Base-by-base conservation (phyloP, 176 grass and related monocot species). In the Bolboschoenus planiculmis region DNA sequence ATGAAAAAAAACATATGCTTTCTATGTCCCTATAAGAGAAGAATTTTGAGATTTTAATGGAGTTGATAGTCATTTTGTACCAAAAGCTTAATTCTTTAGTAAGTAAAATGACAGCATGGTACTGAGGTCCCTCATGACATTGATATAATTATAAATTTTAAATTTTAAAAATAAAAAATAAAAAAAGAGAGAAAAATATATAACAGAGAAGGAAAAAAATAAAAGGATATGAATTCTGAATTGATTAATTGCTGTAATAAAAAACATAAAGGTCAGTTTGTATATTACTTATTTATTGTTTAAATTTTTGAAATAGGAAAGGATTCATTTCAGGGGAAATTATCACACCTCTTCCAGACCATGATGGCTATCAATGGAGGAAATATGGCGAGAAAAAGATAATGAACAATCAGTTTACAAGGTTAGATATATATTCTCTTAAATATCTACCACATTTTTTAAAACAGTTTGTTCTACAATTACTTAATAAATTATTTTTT, bases 331-430 rank as follows among this genome's bases (percentile, higher is more conserved):
- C 78, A 39, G 23, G 51, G 55, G 78, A 60, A 39, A 42, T 24
- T 21, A 57, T 58, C n/a, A 80, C 78, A 36, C 42, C 53, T 59
- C 7, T 37, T 34, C 48, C 53, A 13, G 53, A 80, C 16, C 53
- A 80, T 58, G 78, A 80, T 13, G 53, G 78, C 53, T 60, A 60
- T 59, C 78, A 80, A 37, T 60, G 78, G 78, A 55, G 78, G 30
- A 80, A 80, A 60, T 80, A 80, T 59, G 78, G 78, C 78, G 78
- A 80, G 78, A 80, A 60, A 58, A 80, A 56, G 23, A 80, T 80
- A 9, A 34, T 39, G 15, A 80, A 80, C 50, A 80, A 37, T 24
- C 30, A 80, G 10, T 59, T 58, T 21, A 37, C 53, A 60, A 80
- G 78, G 78, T 80, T 26, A n/a, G 20, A 42, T 42, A 42, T 70